These are phyloP conservation scores for Monotropa hypopitys DNA, from an alignment of 179 eudicot genomes.

Conservation along the genomic window DNA sequence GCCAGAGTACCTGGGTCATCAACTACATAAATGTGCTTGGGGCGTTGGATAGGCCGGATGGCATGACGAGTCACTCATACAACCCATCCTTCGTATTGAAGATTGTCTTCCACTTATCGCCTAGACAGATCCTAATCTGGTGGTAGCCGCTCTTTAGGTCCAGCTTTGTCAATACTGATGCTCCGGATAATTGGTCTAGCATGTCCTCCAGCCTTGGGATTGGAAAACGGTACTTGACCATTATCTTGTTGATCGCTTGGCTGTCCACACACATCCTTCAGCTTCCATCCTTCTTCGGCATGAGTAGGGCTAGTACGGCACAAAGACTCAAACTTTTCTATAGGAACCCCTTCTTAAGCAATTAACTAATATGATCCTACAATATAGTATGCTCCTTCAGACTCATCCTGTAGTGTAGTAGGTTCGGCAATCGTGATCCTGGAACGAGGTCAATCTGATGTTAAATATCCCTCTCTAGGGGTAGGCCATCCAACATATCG, in stretches of 20 bases:
- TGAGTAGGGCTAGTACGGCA: neutral
- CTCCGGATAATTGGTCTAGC: too few species aligned
- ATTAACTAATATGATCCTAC: neutral
- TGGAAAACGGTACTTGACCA: too few species aligned
- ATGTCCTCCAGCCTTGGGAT: too few species aligned
- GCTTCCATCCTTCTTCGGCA: too few species aligned
- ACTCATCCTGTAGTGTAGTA: neutral
- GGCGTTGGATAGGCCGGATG: neutral
- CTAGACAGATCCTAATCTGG: neutral
- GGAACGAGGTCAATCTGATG: neutral
- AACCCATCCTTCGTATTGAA: conserved; percentile 1
- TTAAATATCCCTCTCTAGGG: neutral
- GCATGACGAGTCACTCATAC: conserved; percentile 2
- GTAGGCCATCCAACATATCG: neutral
- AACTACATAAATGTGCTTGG: conserved; percentile 4
- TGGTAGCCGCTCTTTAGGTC: neutral
- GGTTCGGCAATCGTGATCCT: neutral
- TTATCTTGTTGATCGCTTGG: too few species aligned
- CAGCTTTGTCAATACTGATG: neutral
- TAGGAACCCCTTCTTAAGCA: neutral
- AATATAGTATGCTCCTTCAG: neutral
- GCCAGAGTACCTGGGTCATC: too few species aligned
- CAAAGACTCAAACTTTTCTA: neutral
- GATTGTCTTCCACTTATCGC: conserved; percentile 1
- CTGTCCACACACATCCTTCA: too few species aligned